Percentiles rank a stretch among this genome's conserved stretches.
Conservation (phyloP, 2,329 filamentous ascomycete genomes). For the Keithomyces neogunnii region DNA sequence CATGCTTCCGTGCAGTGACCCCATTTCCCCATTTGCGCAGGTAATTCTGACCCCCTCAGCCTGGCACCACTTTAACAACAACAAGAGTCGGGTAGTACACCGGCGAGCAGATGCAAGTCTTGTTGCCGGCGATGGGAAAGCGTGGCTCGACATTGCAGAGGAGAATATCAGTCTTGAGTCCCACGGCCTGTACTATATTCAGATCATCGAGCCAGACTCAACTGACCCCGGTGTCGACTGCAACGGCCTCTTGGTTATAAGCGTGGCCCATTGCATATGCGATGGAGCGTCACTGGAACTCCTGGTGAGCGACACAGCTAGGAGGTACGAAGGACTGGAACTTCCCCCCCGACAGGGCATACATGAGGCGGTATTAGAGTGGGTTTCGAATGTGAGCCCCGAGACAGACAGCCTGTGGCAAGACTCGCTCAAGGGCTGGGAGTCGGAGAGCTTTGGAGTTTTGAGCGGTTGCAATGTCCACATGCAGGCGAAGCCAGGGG, state of each 20-base stretch:
- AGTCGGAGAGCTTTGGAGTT: constrained; percentile 12
- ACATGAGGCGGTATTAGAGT: constrained; percentile 9
- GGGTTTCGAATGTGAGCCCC: constrained; percentile 6
- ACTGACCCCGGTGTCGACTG: background rate
- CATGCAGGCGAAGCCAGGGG: background rate
- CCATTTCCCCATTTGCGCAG: constrained; percentile 25
- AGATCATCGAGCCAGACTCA: constrained; percentile 3
- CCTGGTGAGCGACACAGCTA: constrained; percentile 21
- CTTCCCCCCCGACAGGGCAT: constrained; percentile 9
- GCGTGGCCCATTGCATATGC: constrained; percentile 28
- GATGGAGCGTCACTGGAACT: constrained; percentile 26
- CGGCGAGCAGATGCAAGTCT: constrained; percentile 8
- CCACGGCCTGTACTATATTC: constrained; percentile 4
- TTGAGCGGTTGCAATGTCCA: constrained; percentile 14
- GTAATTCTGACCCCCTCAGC: constrained; percentile 16
- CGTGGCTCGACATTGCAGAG: constrained; percentile 10
- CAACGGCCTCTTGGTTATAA: constrained; percentile 16
- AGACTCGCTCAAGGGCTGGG: constrained; percentile 11
- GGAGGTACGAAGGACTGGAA: constrained; percentile 9
- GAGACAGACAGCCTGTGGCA: constrained; percentile 9
- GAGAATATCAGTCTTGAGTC: constrained; percentile 13
- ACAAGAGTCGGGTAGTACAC: background rate
- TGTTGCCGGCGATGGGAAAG: constrained; percentile 7
- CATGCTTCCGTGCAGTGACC: constrained; percentile 23
- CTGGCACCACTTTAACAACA: background rate